phyloP scores from a whole-genome alignment of 495 filamentous ascomycete species.

The Hypoxylon fragiforme region DNA sequence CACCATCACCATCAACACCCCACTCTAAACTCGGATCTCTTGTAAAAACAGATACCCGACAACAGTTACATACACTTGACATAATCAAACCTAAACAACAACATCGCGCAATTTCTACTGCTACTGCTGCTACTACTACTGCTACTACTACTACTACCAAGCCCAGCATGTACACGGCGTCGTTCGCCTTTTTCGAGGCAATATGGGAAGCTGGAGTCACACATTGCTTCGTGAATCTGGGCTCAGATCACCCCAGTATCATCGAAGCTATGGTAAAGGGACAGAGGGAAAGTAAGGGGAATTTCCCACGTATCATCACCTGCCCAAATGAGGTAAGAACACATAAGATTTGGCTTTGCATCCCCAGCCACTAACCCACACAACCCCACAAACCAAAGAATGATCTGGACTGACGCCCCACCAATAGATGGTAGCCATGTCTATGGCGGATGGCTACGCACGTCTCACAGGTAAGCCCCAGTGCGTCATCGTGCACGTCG shows the following conservation, averaged over 20 bases:
- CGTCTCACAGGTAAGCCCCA: constrained; percentile 84
- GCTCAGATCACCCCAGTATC: constrained; percentile 90
- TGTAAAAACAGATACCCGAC: background rate
- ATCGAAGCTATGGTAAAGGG: constrained; percentile 97
- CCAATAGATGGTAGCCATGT: constrained; percentile 89
- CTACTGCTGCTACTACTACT: constrained; percentile 7
- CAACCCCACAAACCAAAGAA: no score
- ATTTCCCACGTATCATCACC: constrained; percentile 86
- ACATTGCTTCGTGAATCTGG: constrained; percentile 92
- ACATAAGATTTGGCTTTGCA: no score
- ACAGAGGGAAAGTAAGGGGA: constrained; percentile 61
- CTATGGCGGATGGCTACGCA: constrained; percentile 95
- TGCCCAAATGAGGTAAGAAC: constrained; percentile 87
- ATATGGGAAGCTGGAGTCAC: constrained; percentile 89
- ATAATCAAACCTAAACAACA: background rate
- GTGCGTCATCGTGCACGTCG: constrained; percentile 92
- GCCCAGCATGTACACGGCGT: constrained; percentile 52
- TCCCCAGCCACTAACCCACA: no score
- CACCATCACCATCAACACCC: no score
- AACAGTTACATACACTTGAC: constrained; percentile 4
- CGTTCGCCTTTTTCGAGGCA: constrained; percentile 90
- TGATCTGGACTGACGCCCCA: background rate
- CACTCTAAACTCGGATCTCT: no score
- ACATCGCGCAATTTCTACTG: no score
- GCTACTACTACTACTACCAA: constrained; percentile 7